A percentile compares a stretch with the other conserved stretches of the same genome.
Conservation (phyloP, 495 filamentous ascomycete species). For the Haplographium delicatum region DNA sequence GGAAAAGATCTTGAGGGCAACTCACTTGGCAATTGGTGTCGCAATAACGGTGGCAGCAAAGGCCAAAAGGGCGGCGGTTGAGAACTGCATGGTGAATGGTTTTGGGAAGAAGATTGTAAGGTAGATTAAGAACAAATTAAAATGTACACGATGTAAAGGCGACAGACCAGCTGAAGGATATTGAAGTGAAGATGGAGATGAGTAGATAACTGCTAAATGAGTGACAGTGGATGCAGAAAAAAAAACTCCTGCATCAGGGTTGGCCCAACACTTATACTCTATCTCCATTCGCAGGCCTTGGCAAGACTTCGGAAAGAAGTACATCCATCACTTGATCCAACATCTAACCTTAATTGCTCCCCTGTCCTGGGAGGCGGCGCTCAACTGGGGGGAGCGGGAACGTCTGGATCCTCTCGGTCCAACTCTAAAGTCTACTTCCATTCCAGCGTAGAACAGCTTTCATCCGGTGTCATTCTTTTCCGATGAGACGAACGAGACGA, state of each 20-base stretch:
- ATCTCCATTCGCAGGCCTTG: neutral
- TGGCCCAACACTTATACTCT: neutral
- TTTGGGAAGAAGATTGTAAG: neutral
- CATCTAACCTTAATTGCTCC: conserved; percentile 7
- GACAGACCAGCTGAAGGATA: conserved; percentile 8
- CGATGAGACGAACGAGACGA: conserved; percentile 1
- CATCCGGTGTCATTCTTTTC: neutral
- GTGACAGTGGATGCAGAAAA: conserved; percentile 2
- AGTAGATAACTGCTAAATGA: conserved; percentile 1
- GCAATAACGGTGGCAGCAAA: conserved; percentile 1
- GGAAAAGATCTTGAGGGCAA: neutral
- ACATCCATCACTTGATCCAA: conserved; percentile 2
- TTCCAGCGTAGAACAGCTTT: neutral
- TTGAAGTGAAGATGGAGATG: conserved; percentile 5
- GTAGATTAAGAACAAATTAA: neutral
- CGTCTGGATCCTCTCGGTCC: too few relatives aligned
- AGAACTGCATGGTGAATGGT: neutral
- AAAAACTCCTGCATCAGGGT: neutral
- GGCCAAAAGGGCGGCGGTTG: conserved; percentile 1
- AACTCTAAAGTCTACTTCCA: conserved; percentile 1
- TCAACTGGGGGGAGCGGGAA: neutral
- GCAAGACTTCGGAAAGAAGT: neutral
- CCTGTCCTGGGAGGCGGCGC: neutral
- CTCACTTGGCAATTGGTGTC: conserved; percentile 3
- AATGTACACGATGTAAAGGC: neutral